phyloP scores from a whole-genome alignment of 805 yeast genomes.

The Candida wancherniae region DNA sequence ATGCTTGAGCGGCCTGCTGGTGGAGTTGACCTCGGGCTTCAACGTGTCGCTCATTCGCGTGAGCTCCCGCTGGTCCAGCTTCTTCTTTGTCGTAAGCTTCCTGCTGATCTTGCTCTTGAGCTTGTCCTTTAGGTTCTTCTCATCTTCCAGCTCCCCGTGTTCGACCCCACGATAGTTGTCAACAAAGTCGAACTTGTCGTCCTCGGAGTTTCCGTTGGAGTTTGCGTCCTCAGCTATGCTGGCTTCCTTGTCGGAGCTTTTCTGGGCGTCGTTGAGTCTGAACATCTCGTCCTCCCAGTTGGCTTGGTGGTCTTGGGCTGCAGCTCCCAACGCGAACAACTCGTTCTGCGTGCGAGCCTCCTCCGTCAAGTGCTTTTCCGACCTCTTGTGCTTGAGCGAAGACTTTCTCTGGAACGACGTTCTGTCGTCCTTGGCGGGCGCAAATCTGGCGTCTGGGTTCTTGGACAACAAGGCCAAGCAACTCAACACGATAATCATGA shows the following conservation, averaged over 20 bases:
- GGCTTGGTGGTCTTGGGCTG: slow-evolving; percentile 52
- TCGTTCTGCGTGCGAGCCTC: slow-evolving; percentile 14
- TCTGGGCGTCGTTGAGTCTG: slow-evolving; percentile 33
- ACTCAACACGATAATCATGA: slow-evolving; percentile 65
- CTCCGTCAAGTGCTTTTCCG: slow-evolving; percentile 7
- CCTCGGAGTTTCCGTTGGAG: slow-evolving; percentile 3
- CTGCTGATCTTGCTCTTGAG: slow-evolving; percentile 11
- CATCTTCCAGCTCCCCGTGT: neutral
- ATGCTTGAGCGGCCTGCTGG: slow-evolving; percentile 9
- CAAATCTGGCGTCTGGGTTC: slow-evolving; percentile 85
- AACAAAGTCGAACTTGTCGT: neutral
- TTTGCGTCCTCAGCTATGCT: slow-evolving; percentile 1
- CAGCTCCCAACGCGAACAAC: slow-evolving; percentile 18
- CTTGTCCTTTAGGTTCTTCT: slow-evolving; percentile 12
- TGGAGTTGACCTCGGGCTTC: slow-evolving; percentile 3
- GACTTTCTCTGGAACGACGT: slow-evolving; percentile 69
- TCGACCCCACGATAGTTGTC: neutral
- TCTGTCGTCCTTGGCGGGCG: slow-evolving; percentile 89
- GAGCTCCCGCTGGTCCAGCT: slow-evolving; percentile 2
- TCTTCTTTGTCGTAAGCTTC: slow-evolving; percentile 3
- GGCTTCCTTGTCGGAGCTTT: slow-evolving; percentile 3
- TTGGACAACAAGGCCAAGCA: slow-evolving; percentile 62
- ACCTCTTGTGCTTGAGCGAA: slow-evolving; percentile 33
- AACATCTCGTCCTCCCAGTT: slow-evolving; percentile 69
- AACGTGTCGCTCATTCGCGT: slow-evolving; percentile 16